Evolutionary conservation across 805 yeast genomes (phyloP), one percentile per base, ranked within the genome.

Genomic region (Candida michaelii): DNA sequence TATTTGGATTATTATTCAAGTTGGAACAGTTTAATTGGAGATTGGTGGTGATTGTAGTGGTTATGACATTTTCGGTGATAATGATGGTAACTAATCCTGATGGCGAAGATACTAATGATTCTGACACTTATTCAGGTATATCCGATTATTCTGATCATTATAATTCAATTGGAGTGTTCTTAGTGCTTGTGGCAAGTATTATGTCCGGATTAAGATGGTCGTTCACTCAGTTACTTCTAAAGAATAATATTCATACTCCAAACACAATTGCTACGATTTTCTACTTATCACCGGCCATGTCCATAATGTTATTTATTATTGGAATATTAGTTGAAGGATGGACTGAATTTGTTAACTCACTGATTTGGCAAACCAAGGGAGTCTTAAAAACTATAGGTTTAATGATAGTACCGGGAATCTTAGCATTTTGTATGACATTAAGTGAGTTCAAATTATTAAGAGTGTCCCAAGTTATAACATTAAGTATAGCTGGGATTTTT

Each of bases 131-230:
- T 24, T 8, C 50, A 52, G 5, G 50, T 41, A 2, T 35, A 50
- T n/a, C 47, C 40, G 43, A 55, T 31, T 23, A 19, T 21, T 9
- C 40, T 60, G 23, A 46, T 21, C 45, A 52, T 9, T 43, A 45
- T 45, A 63, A 44, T 43, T 56, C 48, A 27, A 10, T 83, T 1
- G 98, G 99, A 1, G 80, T 89, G 16, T 40, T 80, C 1, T 65
- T 89, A 19, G 97, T 91, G 1, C 65, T 93, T 21, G 65, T 77
- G 1, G 90, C 96, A 3, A 80, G 95, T 2, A 75, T 85, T 58
- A 76, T 89, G 66, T 83, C 93, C 12, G 99, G 99, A 0, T 67
- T 93, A 39, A 76, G 99, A 49, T 93, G 99, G 99, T 91, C 96
- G 1, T 77, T 90, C 47, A 89, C 98, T 1, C 98, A 93, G 58